phyloP scores from a whole-genome alignment of 176 grass and related monocot genomes.

The Carex kokanica region DNA sequence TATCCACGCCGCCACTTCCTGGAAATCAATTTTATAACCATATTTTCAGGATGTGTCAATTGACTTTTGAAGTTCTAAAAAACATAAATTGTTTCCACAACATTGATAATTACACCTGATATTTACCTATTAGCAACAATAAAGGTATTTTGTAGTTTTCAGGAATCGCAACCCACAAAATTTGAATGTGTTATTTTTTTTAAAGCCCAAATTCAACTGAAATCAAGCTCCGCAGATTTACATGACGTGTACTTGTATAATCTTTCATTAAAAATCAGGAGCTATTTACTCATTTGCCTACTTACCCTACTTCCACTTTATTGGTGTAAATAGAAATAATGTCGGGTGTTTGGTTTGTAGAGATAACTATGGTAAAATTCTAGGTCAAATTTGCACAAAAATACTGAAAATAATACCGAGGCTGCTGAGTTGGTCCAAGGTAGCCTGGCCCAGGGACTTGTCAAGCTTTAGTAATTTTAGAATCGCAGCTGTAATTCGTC shows the following conservation, averaged over 20 bases:
- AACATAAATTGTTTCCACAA: neutral
- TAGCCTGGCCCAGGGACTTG: constrained; percentile 80
- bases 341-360: neutral
- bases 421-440: constrained; percentile 82
- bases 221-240: neutral
- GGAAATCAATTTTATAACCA: constrained; percentile 24
- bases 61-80: neutral
- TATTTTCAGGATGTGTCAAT: neutral
- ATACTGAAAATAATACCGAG: constrained; percentile 53
- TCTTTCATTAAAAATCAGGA: neutral
- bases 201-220: neutral
- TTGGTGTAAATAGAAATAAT: neutral
- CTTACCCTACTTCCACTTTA: neutral
- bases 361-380: constrained; percentile 14
- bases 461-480: constrained; percentile 89
- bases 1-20: constrained; percentile 80
- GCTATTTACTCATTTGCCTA: neutral
- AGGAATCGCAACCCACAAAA: neutral
- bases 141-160: neutral
- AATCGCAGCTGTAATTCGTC: constrained; percentile 87
- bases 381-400: neutral
- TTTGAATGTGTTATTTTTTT: neutral
- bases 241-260: neutral
- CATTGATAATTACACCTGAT: neutral
- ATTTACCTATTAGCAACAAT: constrained; percentile 5